These are phyloP conservation scores for Cyphellophora attinorum DNA, from an alignment of 2,329 filamentous ascomycete genomes.

Conservation along the genomic window DNA sequence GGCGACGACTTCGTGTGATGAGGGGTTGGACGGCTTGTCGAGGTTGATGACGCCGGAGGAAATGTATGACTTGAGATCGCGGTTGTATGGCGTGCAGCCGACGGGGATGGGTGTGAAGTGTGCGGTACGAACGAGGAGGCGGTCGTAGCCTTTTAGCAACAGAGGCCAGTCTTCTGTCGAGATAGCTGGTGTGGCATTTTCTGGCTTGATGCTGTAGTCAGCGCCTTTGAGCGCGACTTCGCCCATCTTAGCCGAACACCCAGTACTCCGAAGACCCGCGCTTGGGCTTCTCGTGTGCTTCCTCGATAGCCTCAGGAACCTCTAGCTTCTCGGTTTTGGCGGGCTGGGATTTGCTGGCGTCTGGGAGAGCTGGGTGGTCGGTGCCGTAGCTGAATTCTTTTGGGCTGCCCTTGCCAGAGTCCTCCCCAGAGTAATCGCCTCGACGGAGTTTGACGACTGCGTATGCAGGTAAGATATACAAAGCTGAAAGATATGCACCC, in stretches of 20 bases:
- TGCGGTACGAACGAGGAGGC: slow-evolving; percentile 83
- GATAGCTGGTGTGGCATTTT: slow-evolving; percentile 65
- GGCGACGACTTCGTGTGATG: slow-evolving; percentile 95
- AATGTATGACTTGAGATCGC: slow-evolving; percentile 94
- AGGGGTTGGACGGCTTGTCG: slow-evolving; percentile 94
- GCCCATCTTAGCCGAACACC: slow-evolving; percentile 16
- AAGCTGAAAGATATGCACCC: too few species aligned
- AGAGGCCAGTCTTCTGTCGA: slow-evolving; percentile 89
- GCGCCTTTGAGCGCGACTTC: slow-evolving; percentile 8
- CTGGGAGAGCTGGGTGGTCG: too few species aligned
- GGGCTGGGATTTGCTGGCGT: too few species aligned
- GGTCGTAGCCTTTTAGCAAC: slow-evolving; percentile 86
- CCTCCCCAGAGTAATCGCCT: too few species aligned
- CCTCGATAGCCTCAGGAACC: too few species aligned
- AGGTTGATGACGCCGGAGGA: slow-evolving; percentile 97
- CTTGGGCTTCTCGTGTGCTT: too few species aligned
- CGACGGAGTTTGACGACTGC: too few species aligned
- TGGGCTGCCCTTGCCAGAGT: too few species aligned
- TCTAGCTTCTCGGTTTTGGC: too few species aligned
- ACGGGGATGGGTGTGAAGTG: slow-evolving; percentile 96
- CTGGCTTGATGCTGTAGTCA: slow-evolving; percentile 89
- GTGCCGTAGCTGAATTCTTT: too few species aligned
- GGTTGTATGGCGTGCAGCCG: slow-evolving; percentile 81
- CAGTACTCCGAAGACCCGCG: too few species aligned
- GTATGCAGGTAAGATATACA: too few species aligned